Percentiles rank a stretch among this genome's conserved stretches.
Conservation (phyloP, 768 basidiomycete species). For the Russula emetica region DNA sequence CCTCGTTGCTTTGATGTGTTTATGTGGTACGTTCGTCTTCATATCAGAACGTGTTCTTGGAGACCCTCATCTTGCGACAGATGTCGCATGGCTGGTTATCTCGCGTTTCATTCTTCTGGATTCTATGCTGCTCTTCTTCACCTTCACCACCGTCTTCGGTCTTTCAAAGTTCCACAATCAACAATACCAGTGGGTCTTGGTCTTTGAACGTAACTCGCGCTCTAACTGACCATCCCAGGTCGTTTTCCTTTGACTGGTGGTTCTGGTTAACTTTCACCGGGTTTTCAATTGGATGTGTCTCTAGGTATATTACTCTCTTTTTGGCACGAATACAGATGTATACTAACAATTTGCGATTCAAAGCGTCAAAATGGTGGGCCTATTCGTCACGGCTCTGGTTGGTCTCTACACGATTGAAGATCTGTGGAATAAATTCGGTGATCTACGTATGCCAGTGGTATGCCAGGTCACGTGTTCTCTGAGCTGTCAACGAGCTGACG, state of each 20-base stretch:
- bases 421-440: slow-evolving; percentile 97
- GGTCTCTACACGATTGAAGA: slow-evolving; percentile 97
- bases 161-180: slow-evolving; percentile 97
- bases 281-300: slow-evolving; percentile 92
- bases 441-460: slow-evolving; percentile 86
- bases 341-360: not conserved
- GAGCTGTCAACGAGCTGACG: slow-evolving; percentile 10
- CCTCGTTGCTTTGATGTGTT: slow-evolving; percentile 88
- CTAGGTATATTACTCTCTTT: slow-evolving; percentile 50
- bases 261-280: slow-evolving; percentile 90
- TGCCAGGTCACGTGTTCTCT: slow-evolving; percentile 33
- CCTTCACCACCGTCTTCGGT: slow-evolving; percentile 93
- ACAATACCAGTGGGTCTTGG: slow-evolving; percentile 72
- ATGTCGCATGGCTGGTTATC: slow-evolving; percentile 95
- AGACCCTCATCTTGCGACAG: slow-evolving; percentile 39
- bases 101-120: slow-evolving; percentile 97
- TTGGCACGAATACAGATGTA: not conserved
- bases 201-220: not conserved
- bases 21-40: slow-evolving; percentile 58
- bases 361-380: slow-evolving; percentile 94
- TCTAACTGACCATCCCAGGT: slow-evolving; percentile 42
- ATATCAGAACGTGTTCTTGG: not conserved
- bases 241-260: slow-evolving; percentile 98
- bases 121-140: slow-evolving; percentile 99
- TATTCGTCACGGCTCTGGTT: slow-evolving; percentile 92